These are phyloP conservation scores for Raffaelea albimanens DNA, from an alignment of 2,329 filamentous ascomycete genomes.

Conservation along the genomic window DNA sequence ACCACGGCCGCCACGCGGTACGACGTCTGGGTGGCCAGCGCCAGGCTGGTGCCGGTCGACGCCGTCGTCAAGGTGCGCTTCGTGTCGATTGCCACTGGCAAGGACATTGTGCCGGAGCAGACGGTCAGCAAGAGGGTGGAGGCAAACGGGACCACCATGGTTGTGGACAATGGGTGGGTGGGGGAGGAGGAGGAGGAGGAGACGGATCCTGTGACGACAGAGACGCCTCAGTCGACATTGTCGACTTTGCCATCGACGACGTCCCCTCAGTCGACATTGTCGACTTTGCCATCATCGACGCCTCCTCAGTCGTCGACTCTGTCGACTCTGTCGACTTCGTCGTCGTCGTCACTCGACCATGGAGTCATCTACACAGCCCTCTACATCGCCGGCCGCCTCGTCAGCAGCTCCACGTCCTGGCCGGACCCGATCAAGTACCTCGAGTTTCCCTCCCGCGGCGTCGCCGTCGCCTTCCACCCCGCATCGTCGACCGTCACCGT, in stretches of 20 bases:
- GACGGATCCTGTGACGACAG: too few relatives aligned
- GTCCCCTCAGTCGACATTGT: too few relatives aligned
- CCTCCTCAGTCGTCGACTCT: too few relatives aligned
- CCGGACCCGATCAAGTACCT: constrained; percentile 55
- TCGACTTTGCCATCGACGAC: too few relatives aligned
- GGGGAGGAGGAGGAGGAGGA: too few relatives aligned
- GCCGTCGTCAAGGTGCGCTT: constrained; percentile 23
- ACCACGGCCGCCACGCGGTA: constrained; percentile 14
- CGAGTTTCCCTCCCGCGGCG: constrained; percentile 33
- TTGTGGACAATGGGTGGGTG: constrained; percentile 27
- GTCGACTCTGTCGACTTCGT: too few relatives aligned
- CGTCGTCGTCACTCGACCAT: constrained; percentile 15
- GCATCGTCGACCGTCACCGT: constrained; percentile 13
- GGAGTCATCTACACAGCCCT: constrained; percentile 30
- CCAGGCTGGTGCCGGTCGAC: too few relatives aligned
- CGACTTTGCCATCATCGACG: too few relatives aligned
- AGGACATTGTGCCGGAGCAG: constrained; percentile 18
- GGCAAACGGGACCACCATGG: background rate
- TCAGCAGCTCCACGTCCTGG: constrained; percentile 46
- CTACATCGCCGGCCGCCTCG: constrained; percentile 23
- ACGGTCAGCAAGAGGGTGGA: constrained; percentile 5
- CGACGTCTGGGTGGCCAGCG: constrained; percentile 30
- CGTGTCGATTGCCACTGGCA: constrained; percentile 30
- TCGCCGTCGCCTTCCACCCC: constrained; percentile 19
- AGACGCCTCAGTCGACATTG: too few relatives aligned